These are phyloP conservation scores for Populus hybrid DNA, from an alignment of 441 rosid species.

Conservation along the genomic window DNA sequence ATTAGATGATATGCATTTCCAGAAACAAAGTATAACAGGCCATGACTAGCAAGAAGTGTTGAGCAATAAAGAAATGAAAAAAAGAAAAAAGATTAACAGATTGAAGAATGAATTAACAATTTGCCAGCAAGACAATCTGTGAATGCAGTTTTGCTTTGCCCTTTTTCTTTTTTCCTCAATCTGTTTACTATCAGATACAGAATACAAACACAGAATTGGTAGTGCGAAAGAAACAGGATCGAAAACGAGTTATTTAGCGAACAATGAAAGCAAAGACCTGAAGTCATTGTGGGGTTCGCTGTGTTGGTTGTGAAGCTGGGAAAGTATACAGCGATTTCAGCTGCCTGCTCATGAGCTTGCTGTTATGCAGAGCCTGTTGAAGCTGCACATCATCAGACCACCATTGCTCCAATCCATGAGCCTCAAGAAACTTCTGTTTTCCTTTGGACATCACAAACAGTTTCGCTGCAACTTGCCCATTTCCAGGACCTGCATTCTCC, in stretches of 20 bases:
- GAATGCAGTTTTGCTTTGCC: too few relatives aligned
- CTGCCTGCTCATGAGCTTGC: constrained; percentile 84
- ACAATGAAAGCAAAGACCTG: background rate
- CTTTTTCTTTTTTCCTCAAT: background rate
- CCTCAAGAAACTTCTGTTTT: constrained; percentile 84
- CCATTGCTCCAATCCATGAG: constrained; percentile 96
- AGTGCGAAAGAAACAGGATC: background rate
- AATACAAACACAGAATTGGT: background rate
- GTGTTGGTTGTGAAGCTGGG: constrained; percentile 34
- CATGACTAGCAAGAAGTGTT: background rate
- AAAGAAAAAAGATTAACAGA: too few relatives aligned
- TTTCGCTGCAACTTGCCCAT: constrained; percentile 59
- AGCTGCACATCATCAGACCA: constrained; percentile 84
- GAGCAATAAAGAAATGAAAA: background rate
- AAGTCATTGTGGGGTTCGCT: constrained; percentile 19
- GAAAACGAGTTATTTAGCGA: constrained; percentile 27
- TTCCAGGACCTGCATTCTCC: constrained; percentile 44
- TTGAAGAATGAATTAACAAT: background rate
- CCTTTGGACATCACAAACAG: constrained; percentile 84
- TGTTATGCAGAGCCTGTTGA: constrained; percentile 55
- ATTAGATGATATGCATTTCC: too few relatives aligned
- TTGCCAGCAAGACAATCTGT: too few relatives aligned
- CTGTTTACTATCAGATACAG: background rate
- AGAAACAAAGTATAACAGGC: too few relatives aligned
- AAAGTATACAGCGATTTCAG: constrained; percentile 70